Evolutionary conservation across 805 yeast species (phyloP), one percentile per base, ranked within the genome.

Genomic region (Spathaspora girioi): DNA sequence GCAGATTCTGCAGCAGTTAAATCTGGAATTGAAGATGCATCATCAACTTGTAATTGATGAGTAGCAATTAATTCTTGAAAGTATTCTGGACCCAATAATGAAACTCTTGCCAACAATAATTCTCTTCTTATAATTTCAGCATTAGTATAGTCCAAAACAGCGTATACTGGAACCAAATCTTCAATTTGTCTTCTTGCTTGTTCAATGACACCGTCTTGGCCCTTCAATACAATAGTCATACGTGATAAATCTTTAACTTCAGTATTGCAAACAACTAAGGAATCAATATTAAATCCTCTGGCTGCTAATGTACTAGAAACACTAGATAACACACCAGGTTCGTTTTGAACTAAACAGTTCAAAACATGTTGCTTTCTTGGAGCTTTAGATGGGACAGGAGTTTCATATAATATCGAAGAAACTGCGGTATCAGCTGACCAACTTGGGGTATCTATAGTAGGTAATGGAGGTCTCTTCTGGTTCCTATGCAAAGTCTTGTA

Each of bases 351-450:
- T 66, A 94, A 79, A 75, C 99, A 94, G 79, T 93, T 94, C 67
- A 94, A 79, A 44, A 94, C 96, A 62, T 94, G 99, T 63, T 88
- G 88, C 59, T 87, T 85, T 59, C 80, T 77, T 42, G 91, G 89
- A 4, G 81, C 79, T 46, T 61, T 72, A 1, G 83, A 75, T 38
- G 86, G 82, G 20, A 74, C 65, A 81, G 99, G 81, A 2, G 97
- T 89, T 68, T 94, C 98, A 72, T 92, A 93, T 57, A 94, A 77
- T 59, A 94, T 94, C 11, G 97, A 90, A 11, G 97, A 87, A 43
- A 94, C 97, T 6, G 98, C 99, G 44, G 96, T 88, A 58, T 89
- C 87, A n/a, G 97, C 96, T 38, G 94, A 86, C 96, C 97, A 90
- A 62, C 81, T 82, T 56, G 98, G 97, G 12, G 97, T 84, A 57